A percentile compares a stretch with the other conserved stretches of the same genome.
phyloP scores from a whole-genome alignment of 352 stramenopile species.

The Pythium volutum region DNA sequence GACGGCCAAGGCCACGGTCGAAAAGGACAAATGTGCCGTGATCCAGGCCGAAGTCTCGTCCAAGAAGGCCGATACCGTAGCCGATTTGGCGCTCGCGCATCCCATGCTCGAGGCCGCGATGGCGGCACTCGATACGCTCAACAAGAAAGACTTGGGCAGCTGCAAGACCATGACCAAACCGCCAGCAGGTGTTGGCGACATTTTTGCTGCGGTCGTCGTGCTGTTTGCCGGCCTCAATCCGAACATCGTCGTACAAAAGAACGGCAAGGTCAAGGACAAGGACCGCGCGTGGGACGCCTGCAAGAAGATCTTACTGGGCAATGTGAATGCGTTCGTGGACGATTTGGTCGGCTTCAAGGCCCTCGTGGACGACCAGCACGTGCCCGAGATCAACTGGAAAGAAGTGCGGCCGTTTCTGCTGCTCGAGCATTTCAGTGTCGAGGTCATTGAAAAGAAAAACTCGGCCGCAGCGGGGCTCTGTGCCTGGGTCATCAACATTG shows the following conservation, averaged over 20 bases:
- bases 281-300: conserved; percentile 91
- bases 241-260: conserved; percentile 86
- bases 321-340: conserved; percentile 93
- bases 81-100: conserved; percentile 66
- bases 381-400: conserved; percentile 79
- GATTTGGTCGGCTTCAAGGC: conserved; percentile 85
- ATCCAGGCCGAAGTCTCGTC: conserved; percentile 91
- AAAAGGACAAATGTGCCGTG: conserved; percentile 88
- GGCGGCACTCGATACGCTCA: conserved; percentile 87
- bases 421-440: conserved; percentile 77
- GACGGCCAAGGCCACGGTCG: conserved; percentile 87
- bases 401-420: conserved; percentile 78
- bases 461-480: conserved; percentile 72
- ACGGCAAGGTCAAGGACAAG: conserved; percentile 93
- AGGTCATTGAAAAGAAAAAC: conserved; percentile 84
- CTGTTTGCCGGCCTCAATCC: conserved; percentile 74
- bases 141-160: conserved; percentile 87
- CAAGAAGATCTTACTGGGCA: conserved; percentile 91
- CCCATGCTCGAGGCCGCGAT: conserved; percentile 87
- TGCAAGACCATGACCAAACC: conserved; percentile 93
- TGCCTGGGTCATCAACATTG: conserved; percentile 90
- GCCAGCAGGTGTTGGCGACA: conserved; percentile 83
- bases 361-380: conserved; percentile 57
- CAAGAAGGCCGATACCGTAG: conserved; percentile 87
- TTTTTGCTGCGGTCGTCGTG: conserved; percentile 77